Conservation (phyloP, 2,329 filamentous ascomycete genomes). For the Nigrograna mackinnonii region DNA sequence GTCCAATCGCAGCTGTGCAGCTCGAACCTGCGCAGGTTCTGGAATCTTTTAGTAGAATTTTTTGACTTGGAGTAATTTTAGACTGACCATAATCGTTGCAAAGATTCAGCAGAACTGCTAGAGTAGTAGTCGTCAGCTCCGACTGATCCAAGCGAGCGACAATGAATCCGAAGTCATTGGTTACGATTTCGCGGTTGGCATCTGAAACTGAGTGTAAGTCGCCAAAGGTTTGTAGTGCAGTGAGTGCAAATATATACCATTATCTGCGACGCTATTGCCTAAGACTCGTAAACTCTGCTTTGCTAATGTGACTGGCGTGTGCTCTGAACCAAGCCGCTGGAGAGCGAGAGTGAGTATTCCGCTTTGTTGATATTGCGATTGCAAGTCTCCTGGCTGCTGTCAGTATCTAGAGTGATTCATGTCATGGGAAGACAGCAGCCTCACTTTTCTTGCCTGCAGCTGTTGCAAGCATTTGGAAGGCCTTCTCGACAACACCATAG, state of each 20-base stretch:
- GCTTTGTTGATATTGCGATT: conserved; percentile 24
- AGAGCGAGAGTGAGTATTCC: conserved; percentile 34
- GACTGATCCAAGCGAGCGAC: conserved; percentile 24
- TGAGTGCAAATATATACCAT: conserved; percentile 28
- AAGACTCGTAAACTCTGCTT: conserved; percentile 42
- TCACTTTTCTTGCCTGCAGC: conserved; percentile 36
- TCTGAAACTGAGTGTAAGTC: conserved; percentile 30
- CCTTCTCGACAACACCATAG: conserved; percentile 19
- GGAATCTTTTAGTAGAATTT: conserved; percentile 14
- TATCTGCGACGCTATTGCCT: conserved; percentile 43
- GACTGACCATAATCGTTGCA: conserved; percentile 43
- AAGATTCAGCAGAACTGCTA: conserved; percentile 49
- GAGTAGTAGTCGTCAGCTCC: conserved; percentile 28
- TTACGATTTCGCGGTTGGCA: conserved; percentile 31
- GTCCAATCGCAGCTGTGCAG: conserved; percentile 38
- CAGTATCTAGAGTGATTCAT: conserved; percentile 15
- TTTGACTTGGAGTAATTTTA: neutral
- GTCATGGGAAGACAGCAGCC: neutral
- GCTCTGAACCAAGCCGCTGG: conserved; percentile 22
- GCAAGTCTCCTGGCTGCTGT: conserved; percentile 33
- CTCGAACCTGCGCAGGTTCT: conserved; percentile 39
- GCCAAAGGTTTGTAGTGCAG: neutral
- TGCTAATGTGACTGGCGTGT: conserved; percentile 17
- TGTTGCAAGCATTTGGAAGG: conserved; percentile 32
- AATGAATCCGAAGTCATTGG: conserved; percentile 27